Percentiles rank a stretch among this genome's conserved stretches.
phyloP scores from a whole-genome alignment of 2,329 filamentous ascomycete species.

The Dryadomyces sulphureus region DNA sequence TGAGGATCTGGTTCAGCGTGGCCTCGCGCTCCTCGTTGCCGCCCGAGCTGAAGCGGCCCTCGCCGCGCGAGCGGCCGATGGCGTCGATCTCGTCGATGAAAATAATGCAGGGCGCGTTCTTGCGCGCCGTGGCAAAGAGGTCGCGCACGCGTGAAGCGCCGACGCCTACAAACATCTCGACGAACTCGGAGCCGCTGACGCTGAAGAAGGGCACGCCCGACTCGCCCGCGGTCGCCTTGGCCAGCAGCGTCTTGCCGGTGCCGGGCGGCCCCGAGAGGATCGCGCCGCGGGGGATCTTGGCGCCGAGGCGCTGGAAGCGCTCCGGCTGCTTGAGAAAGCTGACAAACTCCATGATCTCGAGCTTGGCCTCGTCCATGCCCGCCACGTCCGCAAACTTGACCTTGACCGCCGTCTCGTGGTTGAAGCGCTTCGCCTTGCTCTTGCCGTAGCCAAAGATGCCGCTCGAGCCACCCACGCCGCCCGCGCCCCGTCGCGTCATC shows the following conservation, averaged over 20 bases:
- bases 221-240: conserved; percentile 94
- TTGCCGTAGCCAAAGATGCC: conserved; percentile 94
- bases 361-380: conserved; percentile 95
- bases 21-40: conserved; percentile 96
- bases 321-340: conserved; percentile 90
- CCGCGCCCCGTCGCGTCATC: conserved; percentile 58
- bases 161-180: conserved; percentile 99
- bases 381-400: conserved; percentile 96
- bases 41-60: conserved; percentile 57
- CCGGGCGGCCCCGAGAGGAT: conserved; percentile 95
- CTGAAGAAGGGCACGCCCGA: conserved; percentile 96
- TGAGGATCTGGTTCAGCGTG: conserved; percentile 94
- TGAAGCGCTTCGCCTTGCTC: conserved; percentile 93
- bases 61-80: conserved; percentile 79
- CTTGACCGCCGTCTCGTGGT: conserved; percentile 90
- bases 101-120: conserved; percentile 95
- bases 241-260: conserved; percentile 94
- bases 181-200: conserved; percentile 95
- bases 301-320: conserved; percentile 82
- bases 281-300: conserved; percentile 93
- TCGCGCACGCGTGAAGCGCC: conserved; percentile 91
- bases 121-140: conserved; percentile 83
- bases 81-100: conserved; percentile 99
- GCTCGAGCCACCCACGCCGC: conserved; percentile 43
- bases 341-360: conserved; percentile 98